Conservation (phyloP, 441 rosid species). For the Viola pubescens region DNA sequence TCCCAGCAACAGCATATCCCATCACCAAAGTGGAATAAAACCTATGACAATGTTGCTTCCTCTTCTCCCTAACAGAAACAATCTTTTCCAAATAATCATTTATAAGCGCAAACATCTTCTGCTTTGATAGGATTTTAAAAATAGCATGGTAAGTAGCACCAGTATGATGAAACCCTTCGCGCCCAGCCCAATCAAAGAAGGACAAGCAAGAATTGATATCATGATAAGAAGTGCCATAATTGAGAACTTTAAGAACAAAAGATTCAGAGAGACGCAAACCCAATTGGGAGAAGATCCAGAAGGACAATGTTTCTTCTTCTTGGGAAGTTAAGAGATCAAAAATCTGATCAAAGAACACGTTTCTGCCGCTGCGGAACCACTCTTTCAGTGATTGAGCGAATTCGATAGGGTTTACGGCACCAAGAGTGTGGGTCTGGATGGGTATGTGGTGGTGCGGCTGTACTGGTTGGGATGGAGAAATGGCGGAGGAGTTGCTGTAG, state of each 20-base stretch:
- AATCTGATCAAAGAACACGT: neutral
- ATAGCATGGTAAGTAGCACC: slow-evolving; percentile 55
- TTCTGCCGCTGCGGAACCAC: neutral
- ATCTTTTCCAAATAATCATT: slow-evolving; percentile 34
- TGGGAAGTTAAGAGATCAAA: neutral
- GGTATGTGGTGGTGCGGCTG: no score
- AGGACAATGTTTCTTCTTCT: neutral
- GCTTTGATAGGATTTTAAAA: slow-evolving; percentile 57
- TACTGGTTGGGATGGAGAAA: no score
- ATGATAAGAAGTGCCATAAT: slow-evolving; percentile 28
- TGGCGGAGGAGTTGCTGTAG: no score
- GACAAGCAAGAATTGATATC: slow-evolving; percentile 64
- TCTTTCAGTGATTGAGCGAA: neutral
- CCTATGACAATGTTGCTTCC: slow-evolving; percentile 21
- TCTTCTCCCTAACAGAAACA: slow-evolving; percentile 13
- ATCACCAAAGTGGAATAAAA: slow-evolving; percentile 50
- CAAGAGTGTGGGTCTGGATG: no score
- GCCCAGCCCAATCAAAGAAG: slow-evolving; percentile 98
- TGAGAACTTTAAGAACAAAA: slow-evolving; percentile 49
- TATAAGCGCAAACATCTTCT: slow-evolving; percentile 35
- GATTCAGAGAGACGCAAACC: slow-evolving; percentile 39
- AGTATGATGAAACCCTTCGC: slow-evolving; percentile 51
- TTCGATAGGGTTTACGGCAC: no score
- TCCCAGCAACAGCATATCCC: slow-evolving; percentile 76
- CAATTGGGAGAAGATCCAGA: neutral